These are phyloP conservation scores for Discostella stelligeroides DNA, from an alignment of 108 stramenopile species.

Conservation along the genomic window DNA sequence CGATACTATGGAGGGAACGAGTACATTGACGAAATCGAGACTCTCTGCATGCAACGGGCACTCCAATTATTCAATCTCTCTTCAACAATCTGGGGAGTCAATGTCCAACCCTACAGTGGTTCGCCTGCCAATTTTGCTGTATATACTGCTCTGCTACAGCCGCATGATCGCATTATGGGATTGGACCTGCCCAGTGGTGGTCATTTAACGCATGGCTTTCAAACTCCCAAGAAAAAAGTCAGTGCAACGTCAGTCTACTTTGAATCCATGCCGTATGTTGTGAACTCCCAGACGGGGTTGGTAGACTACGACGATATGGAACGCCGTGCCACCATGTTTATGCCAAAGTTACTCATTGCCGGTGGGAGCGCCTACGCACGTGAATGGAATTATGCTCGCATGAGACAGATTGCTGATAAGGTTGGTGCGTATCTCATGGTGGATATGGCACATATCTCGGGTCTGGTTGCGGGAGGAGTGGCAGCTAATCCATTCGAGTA, in stretches of 20 bases:
- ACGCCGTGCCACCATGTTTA: slow-evolving; percentile 92
- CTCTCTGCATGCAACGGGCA: slow-evolving; percentile 92
- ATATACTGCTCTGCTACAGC: slow-evolving; percentile 95
- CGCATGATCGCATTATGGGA: slow-evolving; percentile 99
- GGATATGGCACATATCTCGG: slow-evolving; percentile 99
- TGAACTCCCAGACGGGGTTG: slow-evolving; percentile 87
- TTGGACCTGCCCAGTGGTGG: slow-evolving; percentile 99
- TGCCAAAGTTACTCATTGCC: slow-evolving; percentile 97
- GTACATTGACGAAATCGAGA: slow-evolving; percentile 96
- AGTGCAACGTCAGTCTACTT: slow-evolving; percentile 99
- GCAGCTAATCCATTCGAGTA: slow-evolving; percentile 92
- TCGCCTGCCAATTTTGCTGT: slow-evolving; percentile 99
- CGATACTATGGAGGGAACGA: slow-evolving; percentile 99
- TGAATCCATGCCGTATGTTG: slow-evolving; percentile 98
- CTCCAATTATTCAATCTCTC: slow-evolving; percentile 87
- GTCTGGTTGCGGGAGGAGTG: slow-evolving; percentile 94
- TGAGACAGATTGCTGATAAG: slow-evolving; percentile 96
- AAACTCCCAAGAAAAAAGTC: slow-evolving; percentile 96
- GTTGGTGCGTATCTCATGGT: slow-evolving; percentile 97
- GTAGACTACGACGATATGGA: slow-evolving; percentile 98
- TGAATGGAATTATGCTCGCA: slow-evolving; percentile 98
- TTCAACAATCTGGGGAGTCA: slow-evolving; percentile 96
- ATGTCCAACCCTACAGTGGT: slow-evolving; percentile 96
- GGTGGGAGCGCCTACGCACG: slow-evolving; percentile 99
- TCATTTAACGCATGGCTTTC: slow-evolving; percentile 98